phyloP scores from a whole-genome alignment of 805 yeast species.

The Spencermartinsiella europaea region DNA sequence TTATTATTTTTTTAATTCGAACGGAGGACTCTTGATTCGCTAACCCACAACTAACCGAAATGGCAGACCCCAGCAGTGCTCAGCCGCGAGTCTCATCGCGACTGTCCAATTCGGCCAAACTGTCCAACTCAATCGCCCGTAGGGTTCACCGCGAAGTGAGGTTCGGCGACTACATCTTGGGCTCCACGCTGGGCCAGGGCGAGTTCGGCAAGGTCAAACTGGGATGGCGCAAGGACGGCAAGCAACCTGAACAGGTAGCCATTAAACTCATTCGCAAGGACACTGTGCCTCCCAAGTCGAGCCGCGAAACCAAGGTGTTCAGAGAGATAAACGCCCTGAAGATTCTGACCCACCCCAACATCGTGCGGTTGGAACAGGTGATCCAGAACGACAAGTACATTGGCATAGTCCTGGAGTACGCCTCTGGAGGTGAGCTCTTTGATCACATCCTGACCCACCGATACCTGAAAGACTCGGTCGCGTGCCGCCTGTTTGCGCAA shows the following conservation, averaged over 20 bases:
- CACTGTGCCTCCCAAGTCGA: conserved; percentile 78
- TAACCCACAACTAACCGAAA: no score
- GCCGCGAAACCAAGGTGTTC: conserved; percentile 81
- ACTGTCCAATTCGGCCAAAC: conserved; percentile 23
- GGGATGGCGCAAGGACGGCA: conserved; percentile 88
- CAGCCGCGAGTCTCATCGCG: conserved; percentile 27
- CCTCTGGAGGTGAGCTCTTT: conserved; percentile 95
- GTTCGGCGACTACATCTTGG: conserved; percentile 85
- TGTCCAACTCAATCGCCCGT: conserved; percentile 25
- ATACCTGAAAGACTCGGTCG: conserved; percentile 78
- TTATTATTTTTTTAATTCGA: no score
- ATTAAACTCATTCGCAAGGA: conserved; percentile 88
- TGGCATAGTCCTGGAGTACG: conserved; percentile 94
- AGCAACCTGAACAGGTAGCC: conserved; percentile 51
- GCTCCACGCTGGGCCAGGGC: conserved; percentile 95
- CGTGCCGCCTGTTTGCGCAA: conserved; percentile 87
- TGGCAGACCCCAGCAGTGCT: conserved; percentile 14
- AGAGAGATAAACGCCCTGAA: conserved; percentile 89
- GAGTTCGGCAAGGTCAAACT: conserved; percentile 97
- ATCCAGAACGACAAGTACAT: conserved; percentile 90
- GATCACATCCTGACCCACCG: conserved; percentile 86
- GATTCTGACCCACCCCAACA: conserved; percentile 81
- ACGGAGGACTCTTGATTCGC: no score
- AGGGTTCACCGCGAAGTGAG: conserved; percentile 38
- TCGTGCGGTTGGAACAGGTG: conserved; percentile 86